Evolutionary conservation across 73 alveolate species (phyloP), one percentile per base, ranked within the genome.

Genomic region (Paramecium biaurelia): DNA sequence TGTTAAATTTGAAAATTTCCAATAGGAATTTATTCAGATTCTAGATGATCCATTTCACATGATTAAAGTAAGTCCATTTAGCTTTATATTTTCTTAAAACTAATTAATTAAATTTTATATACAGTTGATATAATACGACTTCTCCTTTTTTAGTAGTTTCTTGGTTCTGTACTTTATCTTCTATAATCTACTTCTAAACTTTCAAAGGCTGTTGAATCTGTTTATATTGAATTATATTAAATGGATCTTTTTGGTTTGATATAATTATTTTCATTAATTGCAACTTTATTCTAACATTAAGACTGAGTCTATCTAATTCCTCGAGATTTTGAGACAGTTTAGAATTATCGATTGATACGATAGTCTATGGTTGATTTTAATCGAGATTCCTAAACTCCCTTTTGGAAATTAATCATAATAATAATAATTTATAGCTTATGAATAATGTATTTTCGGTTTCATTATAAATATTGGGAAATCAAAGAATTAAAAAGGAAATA

Each of bases 131-230:
- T 63, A 26, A 30, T 63, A 1, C 84, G 24, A 18, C 84, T 63
- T 63, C 84, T 63, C 12, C 84, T 63, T 32, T 63, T 63, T 32
- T 63, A 63, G 12, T 24, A 26, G 28, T 63, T 63, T 14, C 84
- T 63, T 23, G 84, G 84, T 63, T 63, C 84, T 10, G 84, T 63
- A 24, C 84, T 63, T 6, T 63, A 26, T 32, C 84, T 63, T 63
- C 43, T 63, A 4, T 63, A 63, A 63, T 32, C 26, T 5, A 12
- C 30, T 14, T 63, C 45, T 10, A 63, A 9, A 30, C 47, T 63
- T 26, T 63, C 45, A 63, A 9, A 63, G 11, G 68, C 23, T n/a
- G 68, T 53, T n/a, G 68, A 53, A 53, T 53, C 68, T 15, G 68
- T 53, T 53, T 53, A 21, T 53, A 63, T 63, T 30, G 84, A 63